phyloP scores from a whole-genome alignment of 345 rosid genomes.

The Euphorbia tirucalli region DNA sequence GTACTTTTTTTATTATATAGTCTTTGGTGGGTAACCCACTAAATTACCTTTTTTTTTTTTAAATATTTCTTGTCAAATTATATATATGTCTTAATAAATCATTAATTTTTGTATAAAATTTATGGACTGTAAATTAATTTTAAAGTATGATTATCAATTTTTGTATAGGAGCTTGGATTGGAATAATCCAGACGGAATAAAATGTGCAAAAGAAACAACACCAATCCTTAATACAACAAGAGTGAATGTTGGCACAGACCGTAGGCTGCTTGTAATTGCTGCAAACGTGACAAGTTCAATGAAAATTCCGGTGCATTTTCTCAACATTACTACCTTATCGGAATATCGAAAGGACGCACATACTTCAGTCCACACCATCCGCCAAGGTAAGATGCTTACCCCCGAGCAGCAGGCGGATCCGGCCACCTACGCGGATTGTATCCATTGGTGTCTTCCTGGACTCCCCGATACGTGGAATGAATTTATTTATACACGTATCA shows the following conservation, averaged over 20 bases:
- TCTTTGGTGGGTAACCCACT: not conserved
- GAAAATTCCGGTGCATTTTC: conserved; percentile 55
- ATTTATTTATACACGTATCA: conserved; percentile 68
- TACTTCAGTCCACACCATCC: conserved; percentile 72
- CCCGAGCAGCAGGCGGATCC: conserved; percentile 80
- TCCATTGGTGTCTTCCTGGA: conserved; percentile 98
- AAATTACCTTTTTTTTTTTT: not conserved
- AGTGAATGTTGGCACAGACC: conserved; percentile 71
- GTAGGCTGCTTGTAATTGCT: conserved; percentile 48
- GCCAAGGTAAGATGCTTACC: conserved; percentile 76
- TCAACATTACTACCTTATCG: conserved; percentile 70
- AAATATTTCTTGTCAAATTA: not conserved
- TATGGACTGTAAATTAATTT: too few species aligned
- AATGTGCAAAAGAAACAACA: conserved; percentile 69
- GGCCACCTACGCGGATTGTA: conserved; percentile 79
- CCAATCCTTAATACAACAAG: conserved; percentile 60
- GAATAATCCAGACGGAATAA: conserved; percentile 50
- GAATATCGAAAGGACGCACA: conserved; percentile 92
- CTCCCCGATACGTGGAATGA: conserved; percentile 95
- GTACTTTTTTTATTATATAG: not conserved
- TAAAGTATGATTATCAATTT: too few species aligned
- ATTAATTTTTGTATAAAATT: too few species aligned
- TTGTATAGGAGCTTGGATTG: conserved; percentile 58
- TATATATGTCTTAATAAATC: too few species aligned
- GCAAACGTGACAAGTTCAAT: conserved; percentile 48